Conservation (phyloP, 2,329 filamentous ascomycete species). For the Pseudocercospora vitis region DNA sequence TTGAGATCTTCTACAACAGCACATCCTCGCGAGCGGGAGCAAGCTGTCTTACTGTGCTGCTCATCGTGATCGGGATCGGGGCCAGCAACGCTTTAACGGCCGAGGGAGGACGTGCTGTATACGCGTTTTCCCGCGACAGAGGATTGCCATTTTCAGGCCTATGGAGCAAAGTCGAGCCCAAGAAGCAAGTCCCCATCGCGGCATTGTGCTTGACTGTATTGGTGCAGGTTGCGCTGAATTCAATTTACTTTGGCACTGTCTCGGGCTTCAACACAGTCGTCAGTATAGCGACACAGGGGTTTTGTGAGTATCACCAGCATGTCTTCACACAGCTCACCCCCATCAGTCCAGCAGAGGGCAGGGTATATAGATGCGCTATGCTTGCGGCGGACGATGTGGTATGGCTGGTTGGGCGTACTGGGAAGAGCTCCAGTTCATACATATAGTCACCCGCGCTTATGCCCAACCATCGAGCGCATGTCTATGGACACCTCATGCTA, state of each 20-base stretch:
- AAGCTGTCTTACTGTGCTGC: slow-evolving; percentile 49
- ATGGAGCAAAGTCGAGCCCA: slow-evolving; percentile 49
- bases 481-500: not conserved
- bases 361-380: not conserved
- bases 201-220: slow-evolving; percentile 50
- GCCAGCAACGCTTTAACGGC: slow-evolving; percentile 50
- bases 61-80: slow-evolving; percentile 51
- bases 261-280: slow-evolving; percentile 53
- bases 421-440: slow-evolving; percentile 3
- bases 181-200: slow-evolving; percentile 51
- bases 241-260: slow-evolving; percentile 40
- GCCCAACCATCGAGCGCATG: not conserved
- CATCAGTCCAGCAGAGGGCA: not conserved
- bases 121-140: slow-evolving; percentile 52
- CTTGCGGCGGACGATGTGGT: not conserved
- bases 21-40: slow-evolving; percentile 48
- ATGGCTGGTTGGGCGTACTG: not conserved
- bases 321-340: not conserved
- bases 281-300: slow-evolving; percentile 58
- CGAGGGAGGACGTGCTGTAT: slow-evolving; percentile 50
- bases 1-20: slow-evolving; percentile 55
- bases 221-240: slow-evolving; percentile 55
- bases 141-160: slow-evolving; percentile 54
- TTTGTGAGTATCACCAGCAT: slow-evolving; percentile 38
- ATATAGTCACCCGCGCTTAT: slow-evolving; percentile 1